Percentiles rank a stretch among this genome's conserved stretches.
These are phyloP conservation scores for Amylocarpus encephaloides DNA, from an alignment of 2,329 filamentous ascomycete species.

Conservation along the genomic window DNA sequence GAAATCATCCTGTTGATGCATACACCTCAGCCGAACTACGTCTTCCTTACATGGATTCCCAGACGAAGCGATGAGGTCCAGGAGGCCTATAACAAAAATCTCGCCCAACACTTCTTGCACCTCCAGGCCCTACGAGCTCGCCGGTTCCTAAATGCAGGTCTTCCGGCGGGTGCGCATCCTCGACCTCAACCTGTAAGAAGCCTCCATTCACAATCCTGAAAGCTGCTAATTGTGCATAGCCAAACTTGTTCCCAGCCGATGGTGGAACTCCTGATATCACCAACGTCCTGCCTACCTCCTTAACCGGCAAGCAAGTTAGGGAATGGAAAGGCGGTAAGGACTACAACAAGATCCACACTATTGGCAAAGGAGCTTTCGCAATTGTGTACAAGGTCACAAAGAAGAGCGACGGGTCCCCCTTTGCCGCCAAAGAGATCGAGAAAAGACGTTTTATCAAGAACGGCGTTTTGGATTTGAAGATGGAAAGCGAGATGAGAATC, in stretches of 20 bases:
- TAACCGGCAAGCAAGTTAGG: constrained; percentile 36
- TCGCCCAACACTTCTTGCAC: constrained; percentile 57
- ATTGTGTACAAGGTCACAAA: constrained; percentile 86
- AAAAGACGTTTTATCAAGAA: constrained; percentile 93
- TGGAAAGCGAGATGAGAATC: constrained; percentile 95
- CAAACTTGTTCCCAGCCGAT: constrained; percentile 26
- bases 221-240: constrained; percentile 9
- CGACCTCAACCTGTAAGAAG: too few relatives aligned
- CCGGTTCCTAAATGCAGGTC: neutral
- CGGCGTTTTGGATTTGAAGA: constrained; percentile 79
- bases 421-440: constrained; percentile 90
- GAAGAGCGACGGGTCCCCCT: constrained; percentile 75
- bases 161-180: too few relatives aligned
- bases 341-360: constrained; percentile 75
- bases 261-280: constrained; percentile 8
- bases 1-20: constrained; percentile 29
- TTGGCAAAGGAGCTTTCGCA: constrained; percentile 93
- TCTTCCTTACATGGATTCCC: constrained; percentile 80
- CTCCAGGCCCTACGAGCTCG: constrained; percentile 12
- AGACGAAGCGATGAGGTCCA: constrained; percentile 61
- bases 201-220: too few relatives aligned
- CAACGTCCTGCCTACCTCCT: constrained; percentile 4
- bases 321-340: constrained; percentile 78
- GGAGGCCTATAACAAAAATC: constrained; percentile 60
- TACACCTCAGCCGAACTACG: constrained; percentile 51